A percentile compares a stretch with the other conserved stretches of the same genome.
phyloP scores from a whole-genome alignment of 768 basidiomycete species.

The Heimioporus sp. region DNA sequence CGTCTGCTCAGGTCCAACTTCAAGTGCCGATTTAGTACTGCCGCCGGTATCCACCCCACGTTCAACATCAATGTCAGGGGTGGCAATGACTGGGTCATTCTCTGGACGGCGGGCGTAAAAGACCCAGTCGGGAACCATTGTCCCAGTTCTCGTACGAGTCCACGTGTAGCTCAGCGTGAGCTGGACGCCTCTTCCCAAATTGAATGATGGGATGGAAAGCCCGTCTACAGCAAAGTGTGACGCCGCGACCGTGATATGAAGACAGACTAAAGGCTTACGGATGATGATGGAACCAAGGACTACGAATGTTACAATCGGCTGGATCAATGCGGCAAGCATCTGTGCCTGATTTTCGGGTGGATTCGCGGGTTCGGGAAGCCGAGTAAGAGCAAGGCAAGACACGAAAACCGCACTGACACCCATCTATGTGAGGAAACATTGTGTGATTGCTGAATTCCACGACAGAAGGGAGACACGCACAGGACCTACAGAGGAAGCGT shows the following conservation, averaged over 20 bases:
- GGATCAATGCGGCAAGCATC: constrained; percentile 64
- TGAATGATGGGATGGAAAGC: constrained; percentile 69
- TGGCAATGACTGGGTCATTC: not conserved
- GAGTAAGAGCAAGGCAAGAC: constrained; percentile 64
- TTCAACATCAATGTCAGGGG: constrained; percentile 18
- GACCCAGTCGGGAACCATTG: constrained; percentile 45
- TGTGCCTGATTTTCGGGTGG: constrained; percentile 73
- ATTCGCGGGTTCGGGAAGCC: constrained; percentile 52
- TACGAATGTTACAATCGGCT: constrained; percentile 85
- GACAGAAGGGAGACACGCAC: constrained; percentile 34
- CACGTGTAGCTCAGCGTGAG: constrained; percentile 46
- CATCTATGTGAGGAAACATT: constrained; percentile 50
- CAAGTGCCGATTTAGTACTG: not conserved
- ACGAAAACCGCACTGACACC: constrained; percentile 93
- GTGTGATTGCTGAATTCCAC: not conserved
- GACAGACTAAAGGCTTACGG: constrained; percentile 46
- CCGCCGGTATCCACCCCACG: constrained; percentile 7
- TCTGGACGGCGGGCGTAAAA: constrained; percentile 30
- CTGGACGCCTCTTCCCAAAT: constrained; percentile 44
- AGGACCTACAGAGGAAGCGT: constrained; percentile 40
- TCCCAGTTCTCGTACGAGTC: constrained; percentile 34
- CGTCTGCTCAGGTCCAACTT: not conserved
- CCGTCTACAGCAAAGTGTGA: constrained; percentile 45
- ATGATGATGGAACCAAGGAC: constrained; percentile 84
- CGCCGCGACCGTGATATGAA: not conserved